Base-by-base conservation (phyloP, 1,284 basidiomycete species). In the Trichosporon asahii region DNA sequence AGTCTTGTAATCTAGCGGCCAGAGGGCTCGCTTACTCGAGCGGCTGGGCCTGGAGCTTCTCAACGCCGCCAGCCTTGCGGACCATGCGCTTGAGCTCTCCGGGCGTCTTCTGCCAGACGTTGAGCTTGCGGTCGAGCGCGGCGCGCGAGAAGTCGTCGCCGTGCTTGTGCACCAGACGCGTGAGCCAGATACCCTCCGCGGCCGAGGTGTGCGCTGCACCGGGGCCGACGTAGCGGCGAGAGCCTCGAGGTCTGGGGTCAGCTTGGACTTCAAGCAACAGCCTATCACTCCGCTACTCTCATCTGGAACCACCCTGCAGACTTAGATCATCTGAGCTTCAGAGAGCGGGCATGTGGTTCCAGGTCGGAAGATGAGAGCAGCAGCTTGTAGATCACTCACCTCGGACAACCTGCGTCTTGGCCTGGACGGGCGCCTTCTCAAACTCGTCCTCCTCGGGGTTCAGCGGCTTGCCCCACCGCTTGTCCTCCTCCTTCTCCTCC, bases 31-130 rank as follows among this genome's bases (percentile, higher is more conserved):
- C 25, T 15, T 61, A 61, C 57, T 61, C 57, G 27, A 61, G 57
- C 15, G 57, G 57, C 11, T 35, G 14, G 15, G 57, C 57, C 57
- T 61, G 21, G 27, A 79, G 65, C 67, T 71, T 73, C 12, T 70
- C 74, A 27, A 72, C 72, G 18, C 77, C 77, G 14, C 77, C 77
- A 18, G 77, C 77, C 70, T 79, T 79, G 64, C 76, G 76, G 60
- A 81, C 76, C 76, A 80, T 82, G 66, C 85, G 77, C 77, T 81
- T 87, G 78, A 99, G 85, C 84, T 95, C 90, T 18, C 94, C 95
- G 44, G 86, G 87, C 3, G 95, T 98, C 80, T 91, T 89, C 84
- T 98, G 96, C 83, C 90, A 90, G 25, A 88, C 84, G 79, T 99
- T 98, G 72, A 91, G 82, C 81, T 87, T 90, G 73, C 88, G 84